These are phyloP conservation scores for Aspergillus fijiensis DNA, from an alignment of 2,329 filamentous ascomycete species.

Conservation along the genomic window DNA sequence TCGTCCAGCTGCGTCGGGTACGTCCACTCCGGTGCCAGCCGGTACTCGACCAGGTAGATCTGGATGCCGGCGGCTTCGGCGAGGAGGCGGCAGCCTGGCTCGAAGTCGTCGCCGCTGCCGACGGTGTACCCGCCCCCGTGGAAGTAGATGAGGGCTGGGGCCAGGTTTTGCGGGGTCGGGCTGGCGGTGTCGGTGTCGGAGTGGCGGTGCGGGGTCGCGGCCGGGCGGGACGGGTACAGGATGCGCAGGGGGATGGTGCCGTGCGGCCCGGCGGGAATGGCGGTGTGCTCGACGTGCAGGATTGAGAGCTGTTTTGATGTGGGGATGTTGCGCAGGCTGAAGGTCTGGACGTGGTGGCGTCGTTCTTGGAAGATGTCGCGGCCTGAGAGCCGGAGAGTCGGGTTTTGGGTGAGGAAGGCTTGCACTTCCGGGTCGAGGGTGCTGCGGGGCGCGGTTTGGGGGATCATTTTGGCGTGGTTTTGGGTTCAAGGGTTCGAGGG, in stretches of 20 bases:
- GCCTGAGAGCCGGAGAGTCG: background rate
- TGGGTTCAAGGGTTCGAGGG: too few species aligned
- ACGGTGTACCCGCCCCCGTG: slow-evolving; percentile 43
- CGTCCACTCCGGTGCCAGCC: slow-evolving; percentile 33
- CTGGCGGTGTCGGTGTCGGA: slow-evolving; percentile 7
- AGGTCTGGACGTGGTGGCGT: slow-evolving; percentile 3
- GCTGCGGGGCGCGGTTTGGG: background rate
- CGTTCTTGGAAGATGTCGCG: background rate
- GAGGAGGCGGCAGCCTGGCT: slow-evolving; percentile 36
- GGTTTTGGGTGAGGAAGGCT: background rate
- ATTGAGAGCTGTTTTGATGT: slow-evolving; percentile 22
- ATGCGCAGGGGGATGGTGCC: slow-evolving; percentile 37
- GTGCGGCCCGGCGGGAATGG: slow-evolving; percentile 30
- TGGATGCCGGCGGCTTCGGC: slow-evolving; percentile 28
- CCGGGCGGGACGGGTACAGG: slow-evolving; percentile 28
- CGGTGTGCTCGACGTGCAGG: slow-evolving; percentile 33
- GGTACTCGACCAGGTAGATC: slow-evolving; percentile 38
- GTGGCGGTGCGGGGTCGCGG: slow-evolving; percentile 14
- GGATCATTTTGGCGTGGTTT: background rate
- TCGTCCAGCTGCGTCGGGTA: slow-evolving; percentile 38
- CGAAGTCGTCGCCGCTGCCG: slow-evolving; percentile 41
- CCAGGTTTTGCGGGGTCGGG: background rate
- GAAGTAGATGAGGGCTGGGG: slow-evolving; percentile 36
- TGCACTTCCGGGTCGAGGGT: background rate
- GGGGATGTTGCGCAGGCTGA: background rate